Conservation (phyloP, 768 basidiomycete species). For the Gymnopilus dilepis region DNA sequence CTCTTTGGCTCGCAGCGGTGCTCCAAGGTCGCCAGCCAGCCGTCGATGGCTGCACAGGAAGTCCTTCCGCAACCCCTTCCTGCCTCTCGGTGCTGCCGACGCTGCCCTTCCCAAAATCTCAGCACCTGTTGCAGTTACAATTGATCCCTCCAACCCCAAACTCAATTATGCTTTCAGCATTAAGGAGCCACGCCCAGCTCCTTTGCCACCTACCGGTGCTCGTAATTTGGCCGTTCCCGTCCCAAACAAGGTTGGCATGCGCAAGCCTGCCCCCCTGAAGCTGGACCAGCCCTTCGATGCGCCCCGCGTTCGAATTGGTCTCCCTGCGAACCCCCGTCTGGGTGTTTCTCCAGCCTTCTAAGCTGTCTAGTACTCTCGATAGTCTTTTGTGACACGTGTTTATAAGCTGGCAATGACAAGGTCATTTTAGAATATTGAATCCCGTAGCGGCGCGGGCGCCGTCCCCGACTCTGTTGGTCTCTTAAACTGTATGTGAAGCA, state of each 20-base stretch:
- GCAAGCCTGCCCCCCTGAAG: slow-evolving; percentile 21
- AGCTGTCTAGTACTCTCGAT: too few species aligned
- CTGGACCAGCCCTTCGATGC: slow-evolving; percentile 17
- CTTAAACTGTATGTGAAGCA: too few species aligned
- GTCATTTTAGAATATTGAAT: neutral
- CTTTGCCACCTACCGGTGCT: slow-evolving; percentile 18
- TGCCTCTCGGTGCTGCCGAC: slow-evolving; percentile 40
- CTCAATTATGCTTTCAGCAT: slow-evolving; percentile 24
- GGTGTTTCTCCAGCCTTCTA: slow-evolving; percentile 11
- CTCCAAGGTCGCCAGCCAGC: slow-evolving; percentile 38
- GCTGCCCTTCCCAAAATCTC: slow-evolving; percentile 25
- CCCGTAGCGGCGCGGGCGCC: too few species aligned
- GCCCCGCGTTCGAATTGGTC: slow-evolving; percentile 25
- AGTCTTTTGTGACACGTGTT: too few species aligned
- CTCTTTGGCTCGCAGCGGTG: slow-evolving; percentile 30
- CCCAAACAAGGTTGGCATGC: slow-evolving; percentile 16
- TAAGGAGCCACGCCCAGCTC: slow-evolving; percentile 21
- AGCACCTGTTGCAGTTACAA: slow-evolving; percentile 23
- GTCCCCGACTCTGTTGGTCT: too few species aligned
- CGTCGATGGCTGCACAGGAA: slow-evolving; percentile 37
- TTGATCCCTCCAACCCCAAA: slow-evolving; percentile 23
- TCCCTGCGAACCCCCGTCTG: slow-evolving; percentile 23
- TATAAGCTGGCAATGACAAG: slow-evolving; percentile 13
- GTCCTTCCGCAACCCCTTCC: slow-evolving; percentile 42
- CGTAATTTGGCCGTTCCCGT: slow-evolving; percentile 11